A percentile compares a stretch with the other conserved stretches of the same genome.
These are phyloP conservation scores for Colletotrichum shisoi DNA, from an alignment of 2,329 filamentous ascomycete genomes.

Conservation along the genomic window DNA sequence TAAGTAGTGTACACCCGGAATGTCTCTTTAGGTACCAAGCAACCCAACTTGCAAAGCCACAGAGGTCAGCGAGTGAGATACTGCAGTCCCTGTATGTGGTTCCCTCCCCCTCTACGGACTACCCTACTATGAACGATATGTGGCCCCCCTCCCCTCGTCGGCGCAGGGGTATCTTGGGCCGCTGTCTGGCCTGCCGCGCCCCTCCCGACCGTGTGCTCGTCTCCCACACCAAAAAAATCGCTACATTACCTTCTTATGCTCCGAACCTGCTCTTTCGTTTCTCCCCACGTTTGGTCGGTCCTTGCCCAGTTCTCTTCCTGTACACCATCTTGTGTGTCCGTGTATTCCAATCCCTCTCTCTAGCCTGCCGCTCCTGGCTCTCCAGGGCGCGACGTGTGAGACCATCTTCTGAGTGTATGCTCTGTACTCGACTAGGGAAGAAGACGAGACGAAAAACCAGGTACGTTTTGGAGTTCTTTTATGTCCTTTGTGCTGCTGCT, in stretches of 20 bases:
- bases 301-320: constrained; percentile 48
- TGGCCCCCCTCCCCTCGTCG: constrained; percentile 8
- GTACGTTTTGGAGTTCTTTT: constrained; percentile 27
- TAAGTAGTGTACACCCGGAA: constrained; percentile 4
- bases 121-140: constrained; percentile 3
- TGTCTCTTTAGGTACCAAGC: constrained; percentile 16
- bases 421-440: constrained; percentile 27
- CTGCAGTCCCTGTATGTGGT: constrained; percentile 29
- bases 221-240: constrained; percentile 34
- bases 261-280: constrained; percentile 23
- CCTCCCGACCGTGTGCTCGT: constrained; percentile 32
- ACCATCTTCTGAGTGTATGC: constrained; percentile 35
- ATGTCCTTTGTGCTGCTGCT: neutral
- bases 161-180: constrained; percentile 40
- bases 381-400: constrained; percentile 57
- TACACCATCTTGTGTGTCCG: constrained; percentile 40
- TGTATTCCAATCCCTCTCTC: constrained; percentile 46
- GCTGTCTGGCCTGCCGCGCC: constrained; percentile 34
- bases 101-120: constrained; percentile 19
- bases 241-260: constrained; percentile 38
- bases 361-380: constrained; percentile 56
- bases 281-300: constrained; percentile 38
- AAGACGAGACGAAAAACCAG: constrained; percentile 17
- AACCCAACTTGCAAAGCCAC: constrained; percentile 4
- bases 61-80: constrained; percentile 30